Base-by-base conservation (phyloP, 805 yeast genomes). In the Saturnispora mendoncae region DNA sequence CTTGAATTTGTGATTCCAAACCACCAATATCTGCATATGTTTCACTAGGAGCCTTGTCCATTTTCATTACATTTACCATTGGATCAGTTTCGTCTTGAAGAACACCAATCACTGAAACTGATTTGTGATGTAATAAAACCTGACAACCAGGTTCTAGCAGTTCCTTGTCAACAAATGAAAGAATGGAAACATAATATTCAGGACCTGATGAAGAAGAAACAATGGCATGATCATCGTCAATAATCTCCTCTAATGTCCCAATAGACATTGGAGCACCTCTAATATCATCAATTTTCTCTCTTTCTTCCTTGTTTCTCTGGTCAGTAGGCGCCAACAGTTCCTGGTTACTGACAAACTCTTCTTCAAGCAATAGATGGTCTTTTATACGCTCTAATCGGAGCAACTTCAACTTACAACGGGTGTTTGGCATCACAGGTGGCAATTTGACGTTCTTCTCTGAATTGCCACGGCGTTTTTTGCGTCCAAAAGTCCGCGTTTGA, bases 171-270 rank as follows among this genome's bases (percentile, higher is more conserved):
- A 92, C 98, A 69, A 92, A 92, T 9, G 96, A 85, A 65, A 94
- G 69, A 51, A 92, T 92, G 5, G 95, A 82, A 27, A 92, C 98
- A 59, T 92, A 92, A 64, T 88, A 92, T 65, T 92, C 98, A 6
- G 97, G 95, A 18, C 97, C 97, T 10, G 95, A 86, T 6, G 94
- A 79, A 41, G 94, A 80, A 36, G 96, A 86, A 34, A 92, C 97
- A 68, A 92, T 92, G 15, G 98, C 98, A 64, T 92, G 98, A 60
- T 92, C 98, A 62, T 92, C 98, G 58, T 92, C 98, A 52, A 92
- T 85, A 47, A 92, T 85, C 67, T 92, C 98, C 60, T 92, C 98
- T 55, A 92, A 71, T 3, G 96, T 87, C 38, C 98, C 98, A 47
- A 92, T 83, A 31, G 95, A 81, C 84, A 92, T 81, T 43, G 98